Base-by-base conservation (phyloP, 1,284 basidiomycete species). In the Cryptococcus maquisensis region DNA sequence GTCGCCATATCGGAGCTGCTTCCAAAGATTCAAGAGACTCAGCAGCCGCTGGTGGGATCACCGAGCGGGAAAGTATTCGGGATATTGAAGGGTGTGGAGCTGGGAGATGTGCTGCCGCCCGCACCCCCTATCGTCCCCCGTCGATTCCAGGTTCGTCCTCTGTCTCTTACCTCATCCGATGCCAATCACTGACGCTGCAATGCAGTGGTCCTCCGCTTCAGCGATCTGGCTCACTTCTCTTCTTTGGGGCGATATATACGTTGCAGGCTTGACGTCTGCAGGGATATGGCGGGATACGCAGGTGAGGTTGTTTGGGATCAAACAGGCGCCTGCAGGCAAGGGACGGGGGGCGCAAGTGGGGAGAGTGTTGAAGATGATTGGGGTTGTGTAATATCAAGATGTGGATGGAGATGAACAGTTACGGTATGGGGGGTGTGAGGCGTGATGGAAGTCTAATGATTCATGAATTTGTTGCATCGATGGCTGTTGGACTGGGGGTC, bases 191-290 rank as follows among this genome's bases (percentile, higher is more conserved):
- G 1, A 44, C 21, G n/a, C 28, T 1, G 24, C 20, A 5, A 36
- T 13, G 8, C 55, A 91, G 88, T 95, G 90, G 90, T 87, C 90
- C 4, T 86, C 90, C 60, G 86, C 89, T 3, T 91, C 89, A 4
- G 81, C 86, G 52, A 82, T 93, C 12, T 95, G 92, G 92, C 80
- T 94, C 45, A 89, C 90, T 9, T 90, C 87, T 0, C 76, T 95
- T 49, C 84, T 93, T 36, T 96, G 92, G 90, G 92, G 92, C 42
- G 90, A 93, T 69, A 83, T 93, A 21, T 96, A 93, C 68, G 86
- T 96, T n/a, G 85, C 85, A 39, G 86, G 85, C 8, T 86, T 92
- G 82, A 84, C 85, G 2, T 40, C 39, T 40, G 77, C 91, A 32
- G 89, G 88, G 7, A 83, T 91, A 38, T 94, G 90, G 90, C 88